Conservation (phyloP, 805 yeast species). For the Candida argentea region DNA sequence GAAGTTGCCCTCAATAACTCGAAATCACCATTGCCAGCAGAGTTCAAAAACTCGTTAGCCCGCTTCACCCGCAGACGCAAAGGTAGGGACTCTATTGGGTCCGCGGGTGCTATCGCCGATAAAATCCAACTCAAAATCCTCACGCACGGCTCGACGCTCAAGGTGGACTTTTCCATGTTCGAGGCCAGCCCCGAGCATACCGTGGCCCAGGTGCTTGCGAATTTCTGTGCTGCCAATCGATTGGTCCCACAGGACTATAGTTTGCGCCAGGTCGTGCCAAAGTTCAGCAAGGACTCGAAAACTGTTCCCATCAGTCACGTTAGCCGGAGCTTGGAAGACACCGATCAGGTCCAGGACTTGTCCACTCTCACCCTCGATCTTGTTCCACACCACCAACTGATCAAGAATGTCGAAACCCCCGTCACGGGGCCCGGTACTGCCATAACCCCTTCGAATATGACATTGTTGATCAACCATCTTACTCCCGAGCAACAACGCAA, state of each 20-base stretch:
- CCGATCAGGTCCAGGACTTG: slow-evolving; percentile 7
- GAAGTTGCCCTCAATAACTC: slow-evolving; percentile 39
- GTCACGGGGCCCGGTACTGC: neutral
- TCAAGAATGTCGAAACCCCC: neutral
- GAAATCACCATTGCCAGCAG: slow-evolving; percentile 45
- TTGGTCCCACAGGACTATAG: slow-evolving; percentile 17
- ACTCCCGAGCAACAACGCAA: slow-evolving; percentile 11
- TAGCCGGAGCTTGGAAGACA: slow-evolving; percentile 1
- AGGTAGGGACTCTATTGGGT: neutral
- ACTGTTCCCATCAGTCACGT: neutral
- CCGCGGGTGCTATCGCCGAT: neutral
- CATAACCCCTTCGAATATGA: slow-evolving; percentile 20
- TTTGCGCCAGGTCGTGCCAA: slow-evolving; percentile 12
- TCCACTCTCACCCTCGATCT: slow-evolving; percentile 11
- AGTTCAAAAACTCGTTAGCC: slow-evolving; percentile 12
- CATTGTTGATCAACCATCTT: slow-evolving; percentile 11
- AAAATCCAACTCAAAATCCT: slow-evolving; percentile 2
- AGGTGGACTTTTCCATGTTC: slow-evolving; percentile 1
- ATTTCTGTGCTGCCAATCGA: slow-evolving; percentile 19
- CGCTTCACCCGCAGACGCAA: slow-evolving; percentile 1
- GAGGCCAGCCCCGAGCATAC: slow-evolving; percentile 5
- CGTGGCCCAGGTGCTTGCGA: slow-evolving; percentile 14
- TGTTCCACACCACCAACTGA: slow-evolving; percentile 8
- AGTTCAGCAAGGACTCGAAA: neutral
- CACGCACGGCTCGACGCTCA: neutral